A percentile compares a stretch with the other conserved stretches of the same genome.
phyloP scores from a whole-genome alignment of 2,329 filamentous ascomycete genomes.

The Alternaria alternata region DNA sequence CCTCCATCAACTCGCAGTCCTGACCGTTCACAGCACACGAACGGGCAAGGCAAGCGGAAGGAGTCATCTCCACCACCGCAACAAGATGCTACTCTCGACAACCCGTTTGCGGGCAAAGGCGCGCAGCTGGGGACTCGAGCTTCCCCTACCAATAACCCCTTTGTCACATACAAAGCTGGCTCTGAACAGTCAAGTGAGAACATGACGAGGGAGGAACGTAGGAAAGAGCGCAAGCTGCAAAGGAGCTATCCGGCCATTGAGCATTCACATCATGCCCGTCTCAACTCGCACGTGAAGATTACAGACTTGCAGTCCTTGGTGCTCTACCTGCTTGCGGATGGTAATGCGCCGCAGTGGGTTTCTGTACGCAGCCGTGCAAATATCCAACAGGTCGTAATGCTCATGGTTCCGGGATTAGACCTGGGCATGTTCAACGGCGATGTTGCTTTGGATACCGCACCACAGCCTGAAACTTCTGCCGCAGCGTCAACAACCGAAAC shows the following conservation, averaged over 20 bases:
- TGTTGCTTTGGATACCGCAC: constrained; percentile 25
- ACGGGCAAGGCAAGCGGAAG: not conserved
- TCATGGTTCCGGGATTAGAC: constrained; percentile 94
- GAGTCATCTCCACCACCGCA: constrained; percentile 12
- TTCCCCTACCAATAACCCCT: constrained; percentile 28
- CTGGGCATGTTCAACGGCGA: constrained; percentile 82
- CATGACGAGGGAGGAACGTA: constrained; percentile 31
- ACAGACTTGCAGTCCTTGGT: constrained; percentile 65
- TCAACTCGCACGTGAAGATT: constrained; percentile 65
- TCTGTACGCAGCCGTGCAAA: constrained; percentile 64
- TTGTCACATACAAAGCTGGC: constrained; percentile 21
- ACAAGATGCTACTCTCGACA: constrained; percentile 12
- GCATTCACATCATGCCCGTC: constrained; percentile 61
- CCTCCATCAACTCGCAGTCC: constrained; percentile 8
- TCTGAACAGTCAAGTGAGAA: constrained; percentile 9
- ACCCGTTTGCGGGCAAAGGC: constrained; percentile 29
- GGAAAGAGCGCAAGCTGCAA: constrained; percentile 44
- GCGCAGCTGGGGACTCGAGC: constrained; percentile 14
- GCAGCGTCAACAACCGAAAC: constrained; percentile 13
- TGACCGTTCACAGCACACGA: not conserved
- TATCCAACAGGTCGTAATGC: constrained; percentile 77
- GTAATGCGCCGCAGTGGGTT: constrained; percentile 68
- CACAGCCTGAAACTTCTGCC: constrained; percentile 2
- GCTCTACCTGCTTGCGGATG: constrained; percentile 69
- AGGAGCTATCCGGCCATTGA: constrained; percentile 54